Evolutionary conservation across 495 filamentous ascomycete species (phyloP).

Genomic region (Aspergillus nidulans): DNA sequence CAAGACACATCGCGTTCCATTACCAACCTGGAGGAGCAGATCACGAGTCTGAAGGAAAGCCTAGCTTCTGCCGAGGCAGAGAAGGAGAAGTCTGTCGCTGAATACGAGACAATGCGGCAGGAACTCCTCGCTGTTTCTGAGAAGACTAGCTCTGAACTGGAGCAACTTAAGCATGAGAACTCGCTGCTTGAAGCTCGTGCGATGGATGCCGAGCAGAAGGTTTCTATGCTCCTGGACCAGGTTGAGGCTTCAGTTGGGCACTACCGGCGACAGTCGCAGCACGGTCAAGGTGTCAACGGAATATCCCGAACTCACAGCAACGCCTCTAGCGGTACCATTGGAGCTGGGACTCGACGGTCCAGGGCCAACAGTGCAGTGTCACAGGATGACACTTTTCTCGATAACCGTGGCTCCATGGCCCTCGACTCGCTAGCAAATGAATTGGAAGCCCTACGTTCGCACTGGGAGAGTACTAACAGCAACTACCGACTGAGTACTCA

Average conservation of each 20-base stretch:
- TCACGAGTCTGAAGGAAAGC: slow-evolving; percentile 61
- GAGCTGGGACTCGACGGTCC: slow-evolving; percentile 27
- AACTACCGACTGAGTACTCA: slow-evolving; percentile 81
- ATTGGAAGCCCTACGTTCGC: slow-evolving; percentile 78
- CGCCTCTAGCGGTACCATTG: slow-evolving; percentile 40
- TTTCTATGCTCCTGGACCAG: slow-evolving; percentile 87
- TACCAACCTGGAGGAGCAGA: slow-evolving; percentile 63
- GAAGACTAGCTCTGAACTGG: slow-evolving; percentile 63
- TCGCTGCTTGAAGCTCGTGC: slow-evolving; percentile 71
- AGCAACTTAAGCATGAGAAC: slow-evolving; percentile 80
- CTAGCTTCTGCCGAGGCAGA: slow-evolving; percentile 61
- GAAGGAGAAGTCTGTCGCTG: slow-evolving; percentile 57
- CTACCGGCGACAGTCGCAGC: slow-evolving; percentile 77
- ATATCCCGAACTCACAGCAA: slow-evolving; percentile 43
- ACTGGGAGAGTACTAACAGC: slow-evolving; percentile 95
- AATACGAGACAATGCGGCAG: slow-evolving; percentile 52
- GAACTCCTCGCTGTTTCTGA: slow-evolving; percentile 53
- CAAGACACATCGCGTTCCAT: slow-evolving; percentile 60
- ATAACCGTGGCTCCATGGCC: slow-evolving; percentile 74
- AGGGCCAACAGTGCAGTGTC: slow-evolving; percentile 42
- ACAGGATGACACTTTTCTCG: slow-evolving; percentile 59
- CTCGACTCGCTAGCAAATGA: slow-evolving; percentile 89
- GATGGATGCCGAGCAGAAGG: slow-evolving; percentile 85
- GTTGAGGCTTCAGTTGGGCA: slow-evolving; percentile 91
- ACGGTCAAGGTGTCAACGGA: slow-evolving; percentile 36